Conservation (phyloP, 257 asterid species). For the Solanum ossicruentum region DNA sequence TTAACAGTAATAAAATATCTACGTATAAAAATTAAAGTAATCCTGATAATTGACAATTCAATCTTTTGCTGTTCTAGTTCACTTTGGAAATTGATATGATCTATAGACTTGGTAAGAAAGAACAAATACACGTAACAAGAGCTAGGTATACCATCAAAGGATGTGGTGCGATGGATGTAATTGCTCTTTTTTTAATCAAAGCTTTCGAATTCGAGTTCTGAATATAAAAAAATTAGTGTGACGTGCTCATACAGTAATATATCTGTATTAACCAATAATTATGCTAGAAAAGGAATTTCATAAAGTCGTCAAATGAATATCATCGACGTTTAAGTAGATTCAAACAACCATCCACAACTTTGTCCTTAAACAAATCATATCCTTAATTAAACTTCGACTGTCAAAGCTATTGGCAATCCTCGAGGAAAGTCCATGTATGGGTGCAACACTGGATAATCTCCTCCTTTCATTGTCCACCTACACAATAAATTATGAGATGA, state of each 20-base stretch:
- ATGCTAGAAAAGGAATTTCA: neutral
- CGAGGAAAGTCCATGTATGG: conserved; percentile 65
- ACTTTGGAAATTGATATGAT: neutral
- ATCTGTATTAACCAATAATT: neutral
- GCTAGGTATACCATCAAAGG: too few relatives aligned
- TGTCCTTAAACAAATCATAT: neutral
- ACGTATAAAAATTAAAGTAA: too few relatives aligned
- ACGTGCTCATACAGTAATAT: too few relatives aligned
- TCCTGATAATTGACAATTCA: too few relatives aligned
- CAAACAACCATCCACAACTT: neutral
- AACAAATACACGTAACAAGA: too few relatives aligned
- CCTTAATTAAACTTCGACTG: neutral
- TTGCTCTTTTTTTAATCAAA: too few relatives aligned
- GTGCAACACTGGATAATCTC: conserved; percentile 35
- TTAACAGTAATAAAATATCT: too few relatives aligned
- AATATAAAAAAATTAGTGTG: too few relatives aligned
- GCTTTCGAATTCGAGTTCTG: too few relatives aligned
- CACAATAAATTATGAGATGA: neutral
- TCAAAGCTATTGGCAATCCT: conserved; percentile 38
- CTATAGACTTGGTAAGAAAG: neutral
- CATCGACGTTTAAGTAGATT: neutral
- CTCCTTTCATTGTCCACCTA: conserved; percentile 60
- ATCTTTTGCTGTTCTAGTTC: too few relatives aligned
- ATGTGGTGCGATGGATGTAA: too few relatives aligned
- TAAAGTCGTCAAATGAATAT: too few relatives aligned